Percentiles rank a stretch among this genome's conserved stretches.
phyloP scores from a whole-genome alignment of 2,329 filamentous ascomycete genomes.

The Colletotrichum lini region DNA sequence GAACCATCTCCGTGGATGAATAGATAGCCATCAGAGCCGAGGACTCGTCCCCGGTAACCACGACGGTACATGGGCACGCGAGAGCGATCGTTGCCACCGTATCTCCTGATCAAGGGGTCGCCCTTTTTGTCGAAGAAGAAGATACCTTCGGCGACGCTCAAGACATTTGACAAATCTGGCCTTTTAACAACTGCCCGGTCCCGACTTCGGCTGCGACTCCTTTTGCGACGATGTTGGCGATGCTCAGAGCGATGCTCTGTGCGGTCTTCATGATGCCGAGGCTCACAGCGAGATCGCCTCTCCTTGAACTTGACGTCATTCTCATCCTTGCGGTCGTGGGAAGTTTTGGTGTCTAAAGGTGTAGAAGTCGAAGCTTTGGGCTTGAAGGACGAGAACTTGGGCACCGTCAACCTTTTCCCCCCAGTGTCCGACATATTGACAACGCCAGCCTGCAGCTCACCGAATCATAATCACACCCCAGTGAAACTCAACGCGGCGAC shows the following conservation, averaged over 20 bases:
- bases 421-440: conserved; percentile 31
- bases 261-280: conserved; percentile 43
- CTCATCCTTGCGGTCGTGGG: conserved; percentile 9
- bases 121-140: conserved; percentile 82
- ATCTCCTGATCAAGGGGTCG: conserved; percentile 81
- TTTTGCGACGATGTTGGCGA: conserved; percentile 27
- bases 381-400: conserved; percentile 84
- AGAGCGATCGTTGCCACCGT: conserved; percentile 81
- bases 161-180: conserved; percentile 32
- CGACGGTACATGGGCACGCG: conserved; percentile 80
- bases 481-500: background rate
- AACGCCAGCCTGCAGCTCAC: conserved; percentile 23
- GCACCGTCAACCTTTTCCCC: conserved; percentile 57
- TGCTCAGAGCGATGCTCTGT: conserved; percentile 18
- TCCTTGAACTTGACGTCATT: conserved; percentile 20
- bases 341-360: conserved; percentile 31
- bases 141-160: conserved; percentile 51
- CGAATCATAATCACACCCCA: conserved; percentile 21
- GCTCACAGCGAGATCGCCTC: conserved; percentile 41
- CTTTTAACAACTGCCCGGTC: conserved; percentile 14
- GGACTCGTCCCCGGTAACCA: conserved; percentile 75
- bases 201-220: conserved; percentile 24
- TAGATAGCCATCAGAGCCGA: conserved; percentile 74
- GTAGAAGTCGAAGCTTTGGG: conserved; percentile 55
- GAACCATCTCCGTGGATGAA: conserved; percentile 77